Evolutionary conservation across 129 eudicot genomes (phyloP).

Genomic region (Flaveria robusta): DNA sequence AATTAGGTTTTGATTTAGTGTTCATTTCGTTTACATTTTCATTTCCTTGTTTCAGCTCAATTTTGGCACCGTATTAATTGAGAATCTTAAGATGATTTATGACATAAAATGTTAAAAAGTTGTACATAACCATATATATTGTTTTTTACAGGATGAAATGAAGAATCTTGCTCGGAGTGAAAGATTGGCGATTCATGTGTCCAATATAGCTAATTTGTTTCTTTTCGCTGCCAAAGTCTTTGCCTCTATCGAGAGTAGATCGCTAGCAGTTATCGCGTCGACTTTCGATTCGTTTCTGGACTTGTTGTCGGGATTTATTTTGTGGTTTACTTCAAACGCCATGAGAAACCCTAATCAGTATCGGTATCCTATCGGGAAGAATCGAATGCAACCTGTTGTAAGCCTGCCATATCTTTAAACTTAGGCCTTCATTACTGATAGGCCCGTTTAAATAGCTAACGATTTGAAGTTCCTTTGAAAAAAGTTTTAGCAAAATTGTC

Average conservation of each 20-base stretch:
- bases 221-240: constrained; percentile 77
- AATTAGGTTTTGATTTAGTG: not conserved
- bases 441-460: too few species aligned
- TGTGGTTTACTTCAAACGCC: constrained; percentile 90
- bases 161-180: constrained; percentile 71
- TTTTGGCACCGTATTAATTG: not conserved
- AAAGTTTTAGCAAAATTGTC: too few species aligned
- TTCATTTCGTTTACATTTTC: not conserved
- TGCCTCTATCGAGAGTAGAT: constrained; percentile 80
- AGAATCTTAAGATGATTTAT: not conserved
- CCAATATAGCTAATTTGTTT: constrained; percentile 71
- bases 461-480: too few species aligned
- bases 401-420: constrained; percentile 19
- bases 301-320: constrained; percentile 80
- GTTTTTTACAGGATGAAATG: constrained; percentile 61
- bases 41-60: not conserved
- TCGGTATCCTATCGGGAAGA: constrained; percentile 91
- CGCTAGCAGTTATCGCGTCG: constrained; percentile 90
- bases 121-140: not conserved
- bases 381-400: constrained; percentile 96
- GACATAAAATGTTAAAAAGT: not conserved
- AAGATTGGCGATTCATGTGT: constrained; percentile 63
- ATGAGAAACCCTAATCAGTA: constrained; percentile 86
- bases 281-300: constrained; percentile 85
- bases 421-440: not conserved